Evolutionary conservation across 2,329 filamentous ascomycete genomes (phyloP).

Genomic region (Clarireedia monteithiana): DNA sequence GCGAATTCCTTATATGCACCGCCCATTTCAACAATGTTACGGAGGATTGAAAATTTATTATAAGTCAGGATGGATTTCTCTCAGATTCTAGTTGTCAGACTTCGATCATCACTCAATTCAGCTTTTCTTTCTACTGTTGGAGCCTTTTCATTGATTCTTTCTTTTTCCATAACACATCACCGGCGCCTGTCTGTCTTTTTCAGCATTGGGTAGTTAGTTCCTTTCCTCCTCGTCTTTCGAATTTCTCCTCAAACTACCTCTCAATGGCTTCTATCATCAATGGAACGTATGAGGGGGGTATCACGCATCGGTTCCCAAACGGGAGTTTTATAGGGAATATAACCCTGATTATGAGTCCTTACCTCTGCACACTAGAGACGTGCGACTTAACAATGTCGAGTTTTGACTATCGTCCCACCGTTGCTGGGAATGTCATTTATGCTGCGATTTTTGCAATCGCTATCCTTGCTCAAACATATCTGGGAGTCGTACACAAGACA

Average conservation of each 20-base stretch:
- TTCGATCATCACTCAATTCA: background rate
- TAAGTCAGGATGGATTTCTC: background rate
- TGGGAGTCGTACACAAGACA: slow-evolving; percentile 43
- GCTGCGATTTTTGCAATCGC: slow-evolving; percentile 40
- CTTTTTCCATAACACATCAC: background rate
- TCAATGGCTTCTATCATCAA: background rate
- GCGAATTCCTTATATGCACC: background rate
- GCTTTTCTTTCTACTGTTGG: background rate
- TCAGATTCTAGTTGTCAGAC: background rate
- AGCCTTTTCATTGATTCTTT: background rate
- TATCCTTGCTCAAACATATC: slow-evolving; percentile 36
- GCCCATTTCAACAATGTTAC: background rate
- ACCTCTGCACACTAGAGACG: slow-evolving; percentile 24
- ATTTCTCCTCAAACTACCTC: no score
- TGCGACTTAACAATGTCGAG: slow-evolving; percentile 45
- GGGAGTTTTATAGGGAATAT: slow-evolving; percentile 19
- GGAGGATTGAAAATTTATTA: background rate
- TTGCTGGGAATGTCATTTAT: slow-evolving; percentile 49
- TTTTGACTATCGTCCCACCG: slow-evolving; percentile 49
- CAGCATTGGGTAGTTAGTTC: no score
- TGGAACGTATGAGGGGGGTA: no score
- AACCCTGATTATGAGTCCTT: slow-evolving; percentile 17
- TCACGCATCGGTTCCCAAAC: slow-evolving; percentile 13
- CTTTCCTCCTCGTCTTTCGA: no score
- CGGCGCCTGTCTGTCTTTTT: no score